A percentile compares a stretch with the other conserved stretches of the same genome.
Evolutionary conservation across 306 rosid species (phyloP).

Genomic region (Vicia sativa): DNA sequence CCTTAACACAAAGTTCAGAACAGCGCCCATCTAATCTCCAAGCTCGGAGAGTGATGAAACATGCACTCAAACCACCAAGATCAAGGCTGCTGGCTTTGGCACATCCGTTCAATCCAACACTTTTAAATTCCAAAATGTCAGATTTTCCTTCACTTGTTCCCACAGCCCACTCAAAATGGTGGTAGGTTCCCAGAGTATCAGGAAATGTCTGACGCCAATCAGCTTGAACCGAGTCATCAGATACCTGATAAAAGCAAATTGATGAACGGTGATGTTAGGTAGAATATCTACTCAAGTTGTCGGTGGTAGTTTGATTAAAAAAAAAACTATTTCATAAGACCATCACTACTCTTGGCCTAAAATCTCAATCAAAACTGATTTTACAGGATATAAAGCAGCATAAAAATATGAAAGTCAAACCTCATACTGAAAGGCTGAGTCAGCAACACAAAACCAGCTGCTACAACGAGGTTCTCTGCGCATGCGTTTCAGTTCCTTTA

Average conservation of each 20-base stretch:
- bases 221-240: conserved; percentile 79
- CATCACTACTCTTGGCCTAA: conserved; percentile 16
- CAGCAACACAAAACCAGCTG: conserved; percentile 97
- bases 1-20: conserved; percentile 91
- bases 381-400: conserved; percentile 35
- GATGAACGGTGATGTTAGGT: conserved; percentile 22
- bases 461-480: conserved; percentile 96
- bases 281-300: conserved; percentile 23
- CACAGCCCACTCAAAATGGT: conserved; percentile 99
- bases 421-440: conserved; percentile 94
- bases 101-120: conserved; percentile 86
- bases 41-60: conserved; percentile 89
- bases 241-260: conserved; percentile 61
- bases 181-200: conserved; percentile 78
- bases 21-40: conserved; percentile 94
- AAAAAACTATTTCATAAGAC: conserved; percentile 19
- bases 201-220: conserved; percentile 93
- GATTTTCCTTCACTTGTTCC: conserved; percentile 96
- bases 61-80: conserved; percentile 79
- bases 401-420: conserved; percentile 53
- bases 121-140: conserved; percentile 91
- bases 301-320: conserved; percentile 24
- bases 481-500: conserved; percentile 93
- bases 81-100: conserved; percentile 78
- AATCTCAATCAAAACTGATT: conserved; percentile 39